A percentile compares a stretch with the other conserved stretches of the same genome.
Conservation (phyloP, 1,284 basidiomycete species). For the Pseudozyma flocculosa region DNA sequence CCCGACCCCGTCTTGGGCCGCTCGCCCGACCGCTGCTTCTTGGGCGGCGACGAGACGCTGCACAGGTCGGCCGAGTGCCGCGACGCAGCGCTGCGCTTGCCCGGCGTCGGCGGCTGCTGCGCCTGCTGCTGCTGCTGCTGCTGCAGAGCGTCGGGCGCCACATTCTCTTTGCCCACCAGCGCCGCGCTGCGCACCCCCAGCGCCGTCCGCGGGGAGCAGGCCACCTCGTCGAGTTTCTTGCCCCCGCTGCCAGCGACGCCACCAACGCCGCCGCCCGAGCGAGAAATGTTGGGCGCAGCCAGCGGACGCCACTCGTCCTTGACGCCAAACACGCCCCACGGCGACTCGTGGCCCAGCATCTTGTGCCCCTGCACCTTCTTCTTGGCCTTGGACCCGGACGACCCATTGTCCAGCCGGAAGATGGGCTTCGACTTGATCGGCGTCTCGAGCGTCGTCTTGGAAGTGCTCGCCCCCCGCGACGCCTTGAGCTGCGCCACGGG, state of each 20-base stretch:
- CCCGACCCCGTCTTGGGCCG: background rate
- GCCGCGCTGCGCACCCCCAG: background rate
- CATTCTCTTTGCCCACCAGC: background rate
- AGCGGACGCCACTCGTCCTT: conserved; percentile 34
- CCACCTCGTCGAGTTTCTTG: too few relatives aligned
- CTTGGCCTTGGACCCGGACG: conserved; percentile 2
- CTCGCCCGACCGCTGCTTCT: background rate
- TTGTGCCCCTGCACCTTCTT: conserved; percentile 30
- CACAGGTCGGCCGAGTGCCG: background rate
- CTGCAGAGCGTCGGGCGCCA: background rate
- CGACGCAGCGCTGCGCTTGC: background rate
- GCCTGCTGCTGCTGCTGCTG: too few relatives aligned
- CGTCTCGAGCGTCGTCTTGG: conserved; percentile 7
- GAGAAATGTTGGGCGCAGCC: background rate
- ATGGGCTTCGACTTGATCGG: conserved; percentile 31
- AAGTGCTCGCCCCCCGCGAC: conserved; percentile 5
- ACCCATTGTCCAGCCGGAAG: conserved; percentile 33
- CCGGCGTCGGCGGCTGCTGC: background rate
- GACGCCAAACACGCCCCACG: conserved; percentile 28
- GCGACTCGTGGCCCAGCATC: conserved; percentile 21
- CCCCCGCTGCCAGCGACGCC: background rate
- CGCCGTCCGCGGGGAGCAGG: background rate
- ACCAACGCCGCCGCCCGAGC: background rate
- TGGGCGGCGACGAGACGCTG: background rate
- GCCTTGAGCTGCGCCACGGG: too few relatives aligned